phyloP scores from a whole-genome alignment of 495 filamentous ascomycete genomes.

The Penicillium taxi region DNA sequence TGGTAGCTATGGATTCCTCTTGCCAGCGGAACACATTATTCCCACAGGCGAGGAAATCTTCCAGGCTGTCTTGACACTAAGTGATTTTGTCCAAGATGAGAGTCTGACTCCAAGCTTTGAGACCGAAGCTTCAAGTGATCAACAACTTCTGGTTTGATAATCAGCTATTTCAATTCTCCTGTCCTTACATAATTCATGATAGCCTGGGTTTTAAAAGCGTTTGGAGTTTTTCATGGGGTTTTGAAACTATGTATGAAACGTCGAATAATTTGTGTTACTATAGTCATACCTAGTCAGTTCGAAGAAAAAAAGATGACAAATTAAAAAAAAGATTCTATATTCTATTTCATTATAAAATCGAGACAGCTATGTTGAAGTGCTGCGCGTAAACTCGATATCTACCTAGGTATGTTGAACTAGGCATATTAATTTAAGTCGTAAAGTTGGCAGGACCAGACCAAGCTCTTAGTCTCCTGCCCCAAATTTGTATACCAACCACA shows the following conservation, averaged over 20 bases:
- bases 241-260: no score
- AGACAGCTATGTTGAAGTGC: no score
- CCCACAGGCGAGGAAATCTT: conserved; percentile 85
- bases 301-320: no score
- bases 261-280: no score
- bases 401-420: no score
- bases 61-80: conserved; percentile 72
- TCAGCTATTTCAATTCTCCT: no score
- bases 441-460: conserved; percentile 18
- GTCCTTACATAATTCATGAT: neutral
- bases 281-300: no score
- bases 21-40: conserved; percentile 80
- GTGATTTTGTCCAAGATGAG: conserved; percentile 58
- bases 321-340: no score
- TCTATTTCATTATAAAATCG: no score
- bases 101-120: neutral
- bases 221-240: conserved; percentile 1
- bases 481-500: conserved; percentile 34
- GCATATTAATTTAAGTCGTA: no score
- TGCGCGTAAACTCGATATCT: no score
- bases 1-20: conserved; percentile 86
- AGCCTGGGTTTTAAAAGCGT: conserved; percentile 6
- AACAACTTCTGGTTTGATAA: conserved; percentile 12
- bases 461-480: conserved; percentile 35
- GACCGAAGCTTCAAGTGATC: neutral